A percentile compares a stretch with the other conserved stretches of the same genome.
These are phyloP conservation scores for Stephanodiscus minutulus DNA, from an alignment of 108 stramenopile species.

Conservation along the genomic window DNA sequence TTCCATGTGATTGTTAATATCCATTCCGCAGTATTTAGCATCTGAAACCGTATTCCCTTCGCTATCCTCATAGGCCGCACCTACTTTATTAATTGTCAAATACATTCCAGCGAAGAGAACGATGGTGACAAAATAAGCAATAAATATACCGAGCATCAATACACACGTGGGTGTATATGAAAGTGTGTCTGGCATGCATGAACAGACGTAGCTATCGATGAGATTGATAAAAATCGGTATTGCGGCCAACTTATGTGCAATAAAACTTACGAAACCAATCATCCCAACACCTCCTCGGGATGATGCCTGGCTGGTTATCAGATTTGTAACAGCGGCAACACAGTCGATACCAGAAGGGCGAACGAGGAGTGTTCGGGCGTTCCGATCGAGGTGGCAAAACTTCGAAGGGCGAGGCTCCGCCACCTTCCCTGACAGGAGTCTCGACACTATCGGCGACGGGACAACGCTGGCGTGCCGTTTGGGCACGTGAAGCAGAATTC, in stretches of 20 bases:
- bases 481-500: constrained; percentile 20
- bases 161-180: constrained; percentile 67
- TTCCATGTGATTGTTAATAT: constrained; percentile 78
- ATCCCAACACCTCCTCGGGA: constrained; percentile 57
- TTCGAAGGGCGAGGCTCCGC: constrained; percentile 12
- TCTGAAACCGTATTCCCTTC: constrained; percentile 9
- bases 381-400: background rate
- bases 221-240: background rate
- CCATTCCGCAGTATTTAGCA: constrained; percentile 75
- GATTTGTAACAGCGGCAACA: constrained; percentile 9
- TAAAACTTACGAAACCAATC: constrained; percentile 66
- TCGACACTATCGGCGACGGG: background rate
- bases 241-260: background rate
- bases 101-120: constrained; percentile 75
- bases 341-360: constrained; percentile 2
- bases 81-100: constrained; percentile 57
- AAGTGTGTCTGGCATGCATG: constrained; percentile 37
- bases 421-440: background rate
- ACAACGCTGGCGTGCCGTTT: constrained; percentile 1
- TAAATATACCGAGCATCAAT: constrained; percentile 64
- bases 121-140: constrained; percentile 61
- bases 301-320: constrained; percentile 7
- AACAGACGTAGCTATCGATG: background rate
- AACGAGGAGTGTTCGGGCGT: background rate
- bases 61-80: constrained; percentile 10